phyloP scores from a whole-genome alignment of 805 yeast species.

The Starmerella apis region DNA sequence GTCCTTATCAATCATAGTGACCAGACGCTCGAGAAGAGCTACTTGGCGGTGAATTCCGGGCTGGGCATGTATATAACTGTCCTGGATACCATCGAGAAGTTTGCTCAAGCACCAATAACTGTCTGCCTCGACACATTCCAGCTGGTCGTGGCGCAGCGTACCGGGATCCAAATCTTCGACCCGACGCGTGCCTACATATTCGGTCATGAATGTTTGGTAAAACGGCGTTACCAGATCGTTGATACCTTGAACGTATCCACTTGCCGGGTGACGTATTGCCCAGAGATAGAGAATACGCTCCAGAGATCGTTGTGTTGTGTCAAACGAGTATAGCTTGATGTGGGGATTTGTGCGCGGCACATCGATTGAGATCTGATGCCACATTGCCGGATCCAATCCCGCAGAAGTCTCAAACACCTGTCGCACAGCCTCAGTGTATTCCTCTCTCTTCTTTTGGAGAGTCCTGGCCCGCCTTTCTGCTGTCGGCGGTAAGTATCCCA shows the following conservation, averaged over 20 bases:
- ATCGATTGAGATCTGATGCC: conserved; percentile 94
- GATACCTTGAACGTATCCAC: conserved; percentile 96
- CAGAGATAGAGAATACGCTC: conserved; percentile 78
- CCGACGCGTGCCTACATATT: conserved; percentile 44
- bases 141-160: conserved; percentile 46
- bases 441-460: conserved; percentile 69
- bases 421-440: conserved; percentile 64
- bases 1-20: conserved; percentile 66
- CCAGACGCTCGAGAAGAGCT: conserved; percentile 56
- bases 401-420: conserved; percentile 48
- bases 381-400: conserved; percentile 57
- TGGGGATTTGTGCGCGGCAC: conserved; percentile 90
- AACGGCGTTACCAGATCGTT: conserved; percentile 91
- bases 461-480: conserved; percentile 61
- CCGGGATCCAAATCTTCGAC: conserved; percentile 52
- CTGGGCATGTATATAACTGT: conserved; percentile 94
- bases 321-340: conserved; percentile 56
- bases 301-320: conserved; percentile 64
- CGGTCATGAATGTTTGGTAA: conserved; percentile 69
- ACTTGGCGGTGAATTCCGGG: conserved; percentile 95
- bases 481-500: conserved; percentile 86
- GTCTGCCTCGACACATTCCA: conserved; percentile 78
- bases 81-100: conserved; percentile 86
- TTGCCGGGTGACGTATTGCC: conserved; percentile 96
- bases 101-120: conserved; percentile 94